A percentile compares a stretch with the other conserved stretches of the same genome.
Evolutionary conservation across 768 basidiomycete species (phyloP).

Genomic region (Rhodotorula graminis): DNA sequence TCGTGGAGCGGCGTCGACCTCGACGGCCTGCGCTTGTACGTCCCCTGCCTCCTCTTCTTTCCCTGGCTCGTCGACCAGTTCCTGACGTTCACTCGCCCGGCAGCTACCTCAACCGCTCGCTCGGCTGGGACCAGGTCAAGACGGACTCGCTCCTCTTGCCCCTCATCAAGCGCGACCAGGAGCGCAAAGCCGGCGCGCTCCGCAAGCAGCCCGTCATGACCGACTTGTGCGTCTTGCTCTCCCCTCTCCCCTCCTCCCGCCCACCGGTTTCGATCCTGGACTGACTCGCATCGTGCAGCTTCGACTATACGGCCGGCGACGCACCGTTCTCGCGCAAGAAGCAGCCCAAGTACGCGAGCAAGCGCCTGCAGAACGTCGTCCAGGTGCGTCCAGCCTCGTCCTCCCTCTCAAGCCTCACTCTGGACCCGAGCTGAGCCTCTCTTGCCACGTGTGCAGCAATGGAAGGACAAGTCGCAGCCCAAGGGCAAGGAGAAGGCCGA

Average conservation of each 20-base stretch:
- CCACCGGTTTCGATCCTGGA: neutral
- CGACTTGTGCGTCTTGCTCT: conserved; percentile 19
- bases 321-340: conserved; percentile 16
- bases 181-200: conserved; percentile 22
- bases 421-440: neutral
- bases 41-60: no score
- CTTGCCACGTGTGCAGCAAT: conserved; percentile 7
- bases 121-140: conserved; percentile 39
- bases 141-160: conserved; percentile 36
- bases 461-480: conserved; percentile 19
- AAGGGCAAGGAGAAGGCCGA: conserved; percentile 12
- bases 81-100: neutral
- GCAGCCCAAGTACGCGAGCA: conserved; percentile 30
- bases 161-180: conserved; percentile 39
- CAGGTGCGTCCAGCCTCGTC: neutral
- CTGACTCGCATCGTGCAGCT: conserved; percentile 2
- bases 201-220: conserved; percentile 14
- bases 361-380: conserved; percentile 40
- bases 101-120: conserved; percentile 34
- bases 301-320: conserved; percentile 31
- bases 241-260: neutral
- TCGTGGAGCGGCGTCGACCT: conserved; percentile 97
- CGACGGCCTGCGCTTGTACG: conserved; percentile 77
- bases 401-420: no score
- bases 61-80: no score